Conservation (phyloP, 495 filamentous ascomycete species). For the Trichoderma erinaceum region DNA sequence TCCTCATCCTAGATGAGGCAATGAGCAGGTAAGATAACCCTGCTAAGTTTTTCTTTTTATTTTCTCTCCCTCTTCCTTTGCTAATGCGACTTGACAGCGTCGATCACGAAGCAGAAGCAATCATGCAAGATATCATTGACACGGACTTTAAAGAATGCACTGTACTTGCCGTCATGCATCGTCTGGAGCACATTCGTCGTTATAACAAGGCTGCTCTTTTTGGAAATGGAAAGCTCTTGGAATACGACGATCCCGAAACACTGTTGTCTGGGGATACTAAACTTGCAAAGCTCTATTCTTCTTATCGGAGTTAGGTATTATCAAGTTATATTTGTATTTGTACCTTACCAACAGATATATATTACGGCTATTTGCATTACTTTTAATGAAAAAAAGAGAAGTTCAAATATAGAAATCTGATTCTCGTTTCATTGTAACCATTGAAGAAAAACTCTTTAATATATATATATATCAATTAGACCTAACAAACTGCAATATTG, state of each 20-base stretch:
- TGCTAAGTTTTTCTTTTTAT: neutral
- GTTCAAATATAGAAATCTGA: too few relatives aligned
- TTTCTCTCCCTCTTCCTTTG: neutral
- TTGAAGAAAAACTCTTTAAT: too few relatives aligned
- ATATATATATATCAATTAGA: neutral
- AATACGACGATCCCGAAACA: constrained; percentile 19
- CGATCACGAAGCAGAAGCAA: constrained; percentile 48
- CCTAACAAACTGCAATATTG: neutral
- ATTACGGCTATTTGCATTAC: too few relatives aligned
- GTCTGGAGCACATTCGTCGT: constrained; percentile 51
- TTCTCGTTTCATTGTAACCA: too few relatives aligned
- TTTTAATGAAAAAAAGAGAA: too few relatives aligned
- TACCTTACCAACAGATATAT: neutral
- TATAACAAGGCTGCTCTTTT: constrained; percentile 24
- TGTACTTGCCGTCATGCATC: constrained; percentile 51
- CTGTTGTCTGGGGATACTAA: neutral
- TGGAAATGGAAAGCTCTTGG: constrained; percentile 22
- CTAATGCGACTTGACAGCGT: constrained; percentile 22
- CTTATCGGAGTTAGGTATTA: neutral
- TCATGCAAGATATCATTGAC: constrained; percentile 53
- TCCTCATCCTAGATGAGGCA: constrained; percentile 44
- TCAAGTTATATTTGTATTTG: neutral
- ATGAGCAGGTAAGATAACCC: constrained; percentile 33
- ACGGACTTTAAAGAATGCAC: constrained; percentile 49
- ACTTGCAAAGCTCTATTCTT: neutral